These are phyloP conservation scores for Micractinium conductrix DNA, from an alignment of 139 green algal genomes.

Conservation along the genomic window DNA sequence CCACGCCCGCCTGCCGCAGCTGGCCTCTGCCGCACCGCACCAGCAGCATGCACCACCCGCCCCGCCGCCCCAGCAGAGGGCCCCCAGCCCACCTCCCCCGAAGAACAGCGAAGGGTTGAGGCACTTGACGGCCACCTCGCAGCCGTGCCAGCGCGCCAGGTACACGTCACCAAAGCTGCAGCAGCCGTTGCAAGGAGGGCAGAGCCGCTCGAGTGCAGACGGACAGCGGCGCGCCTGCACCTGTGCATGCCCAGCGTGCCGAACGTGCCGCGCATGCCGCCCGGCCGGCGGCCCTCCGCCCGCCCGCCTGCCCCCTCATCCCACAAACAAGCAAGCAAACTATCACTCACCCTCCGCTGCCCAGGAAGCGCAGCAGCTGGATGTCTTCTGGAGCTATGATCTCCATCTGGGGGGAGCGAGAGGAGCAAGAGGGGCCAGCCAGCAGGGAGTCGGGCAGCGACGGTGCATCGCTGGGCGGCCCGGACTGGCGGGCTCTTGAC, in stretches of 20 bases:
- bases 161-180: slow-evolving; percentile 74
- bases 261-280: too few species aligned
- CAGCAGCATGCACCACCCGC: too few species aligned
- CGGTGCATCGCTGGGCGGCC: too few species aligned
- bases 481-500: background rate
- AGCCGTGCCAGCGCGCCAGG: slow-evolving; percentile 66
- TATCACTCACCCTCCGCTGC: slow-evolving; percentile 31
- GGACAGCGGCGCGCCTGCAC: too few species aligned
- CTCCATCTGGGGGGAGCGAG: slow-evolving; percentile 46
- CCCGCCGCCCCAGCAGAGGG: background rate
- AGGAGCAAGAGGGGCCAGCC: background rate
- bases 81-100: background rate
- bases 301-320: too few species aligned
- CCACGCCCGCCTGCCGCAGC: too few species aligned
- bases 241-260: too few species aligned
- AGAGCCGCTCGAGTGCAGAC: too few species aligned
- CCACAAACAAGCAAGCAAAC: too few species aligned
- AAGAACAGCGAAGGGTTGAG: slow-evolving; percentile 77
- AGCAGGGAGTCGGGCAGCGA: background rate
- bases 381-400: slow-evolving; percentile 71
- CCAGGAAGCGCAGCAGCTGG: slow-evolving; percentile 71
- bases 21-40: too few species aligned
- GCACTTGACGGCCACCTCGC: slow-evolving; percentile 74
- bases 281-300: too few species aligned
- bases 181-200: background rate